phyloP scores from a whole-genome alignment of 1,284 basidiomycete genomes.

The Ustilago cynodontis region DNA sequence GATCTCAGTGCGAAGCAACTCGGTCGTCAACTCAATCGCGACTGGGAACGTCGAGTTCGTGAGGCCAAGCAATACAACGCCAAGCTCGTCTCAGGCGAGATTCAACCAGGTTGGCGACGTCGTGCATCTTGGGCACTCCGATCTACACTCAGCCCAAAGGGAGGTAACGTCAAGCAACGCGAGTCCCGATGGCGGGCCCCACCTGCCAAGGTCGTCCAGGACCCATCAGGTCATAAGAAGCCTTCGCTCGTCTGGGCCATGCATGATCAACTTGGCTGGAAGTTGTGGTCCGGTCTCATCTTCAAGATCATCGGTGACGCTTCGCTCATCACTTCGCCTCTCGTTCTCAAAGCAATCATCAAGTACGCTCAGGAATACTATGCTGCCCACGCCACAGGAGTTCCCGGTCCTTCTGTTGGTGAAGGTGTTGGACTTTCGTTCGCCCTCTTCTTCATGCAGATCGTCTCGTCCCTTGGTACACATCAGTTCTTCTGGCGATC shows the following conservation, averaged over 20 bases:
- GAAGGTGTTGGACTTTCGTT: constrained; percentile 64
- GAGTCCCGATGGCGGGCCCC: constrained; percentile 59
- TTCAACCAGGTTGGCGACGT: constrained; percentile 74
- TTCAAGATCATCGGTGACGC: constrained; percentile 73
- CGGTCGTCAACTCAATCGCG: constrained; percentile 76
- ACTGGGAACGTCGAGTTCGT: constrained; percentile 77
- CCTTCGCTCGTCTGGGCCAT: constrained; percentile 81
- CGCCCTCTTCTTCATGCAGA: constrained; percentile 78
- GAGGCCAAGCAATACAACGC: constrained; percentile 80
- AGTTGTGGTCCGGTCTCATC: constrained; percentile 83
- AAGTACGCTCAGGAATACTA: constrained; percentile 53
- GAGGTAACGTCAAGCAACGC: constrained; percentile 49
- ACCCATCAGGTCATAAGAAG: constrained; percentile 54
- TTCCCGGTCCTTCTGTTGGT: constrained; percentile 47
- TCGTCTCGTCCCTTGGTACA: constrained; percentile 78
- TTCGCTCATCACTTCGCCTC: constrained; percentile 62
- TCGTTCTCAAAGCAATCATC: constrained; percentile 64
- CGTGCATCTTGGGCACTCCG: constrained; percentile 75
- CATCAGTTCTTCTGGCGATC: constrained; percentile 83
- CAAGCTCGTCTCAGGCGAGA: constrained; percentile 76
- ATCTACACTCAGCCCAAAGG: constrained; percentile 39
- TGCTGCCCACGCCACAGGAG: constrained; percentile 23
- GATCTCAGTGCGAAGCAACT: constrained; percentile 74
- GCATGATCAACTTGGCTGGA: constrained; percentile 83
- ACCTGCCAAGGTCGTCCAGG: constrained; percentile 39